Evolutionary conservation across 208 protist genomes (phyloP).

Genomic region (Leishmania amazonensis): DNA sequence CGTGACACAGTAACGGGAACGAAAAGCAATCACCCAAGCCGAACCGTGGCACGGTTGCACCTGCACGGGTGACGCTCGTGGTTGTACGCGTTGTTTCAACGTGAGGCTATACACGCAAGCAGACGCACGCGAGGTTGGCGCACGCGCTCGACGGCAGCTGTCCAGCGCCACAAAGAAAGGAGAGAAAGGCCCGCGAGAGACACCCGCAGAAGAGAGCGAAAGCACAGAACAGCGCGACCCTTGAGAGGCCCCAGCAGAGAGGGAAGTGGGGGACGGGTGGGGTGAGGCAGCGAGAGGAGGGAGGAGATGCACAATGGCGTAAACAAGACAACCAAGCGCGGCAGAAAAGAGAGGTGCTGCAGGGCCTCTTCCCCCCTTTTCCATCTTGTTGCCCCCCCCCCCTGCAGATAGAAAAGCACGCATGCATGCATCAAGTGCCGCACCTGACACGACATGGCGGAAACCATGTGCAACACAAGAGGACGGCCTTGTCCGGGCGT

Average conservation of each 20-base stretch:
- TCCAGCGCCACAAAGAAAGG: not conserved
- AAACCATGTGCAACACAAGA: not conserved
- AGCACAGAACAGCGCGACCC: not conserved
- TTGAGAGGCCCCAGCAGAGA: not conserved
- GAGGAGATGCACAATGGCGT: not conserved
- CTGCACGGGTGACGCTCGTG: not conserved
- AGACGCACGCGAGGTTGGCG: not conserved
- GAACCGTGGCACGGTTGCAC: not conserved
- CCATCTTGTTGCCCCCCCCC: not conserved
- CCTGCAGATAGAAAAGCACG: not conserved
- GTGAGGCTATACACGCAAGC: not conserved
- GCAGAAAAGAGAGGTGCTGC: not conserved
- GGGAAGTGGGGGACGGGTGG: not conserved
- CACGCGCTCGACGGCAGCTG: not conserved
- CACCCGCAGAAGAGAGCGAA: conserved; percentile 13
- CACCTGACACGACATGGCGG: not conserved
- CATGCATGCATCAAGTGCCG: not conserved
- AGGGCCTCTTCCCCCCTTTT: not conserved
- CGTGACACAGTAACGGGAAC: not conserved
- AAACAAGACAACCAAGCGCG: not conserved
- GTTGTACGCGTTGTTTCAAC: not conserved
- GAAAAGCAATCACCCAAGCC: conserved; percentile 5
- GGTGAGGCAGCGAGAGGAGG: not conserved
- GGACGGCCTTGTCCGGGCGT: not conserved
- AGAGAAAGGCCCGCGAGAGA: not conserved